Evolutionary conservation across 352 stramenopile genomes (phyloP), one percentile per base, ranked within the genome.

Genomic region (Globisporangium okanoganense): DNA sequence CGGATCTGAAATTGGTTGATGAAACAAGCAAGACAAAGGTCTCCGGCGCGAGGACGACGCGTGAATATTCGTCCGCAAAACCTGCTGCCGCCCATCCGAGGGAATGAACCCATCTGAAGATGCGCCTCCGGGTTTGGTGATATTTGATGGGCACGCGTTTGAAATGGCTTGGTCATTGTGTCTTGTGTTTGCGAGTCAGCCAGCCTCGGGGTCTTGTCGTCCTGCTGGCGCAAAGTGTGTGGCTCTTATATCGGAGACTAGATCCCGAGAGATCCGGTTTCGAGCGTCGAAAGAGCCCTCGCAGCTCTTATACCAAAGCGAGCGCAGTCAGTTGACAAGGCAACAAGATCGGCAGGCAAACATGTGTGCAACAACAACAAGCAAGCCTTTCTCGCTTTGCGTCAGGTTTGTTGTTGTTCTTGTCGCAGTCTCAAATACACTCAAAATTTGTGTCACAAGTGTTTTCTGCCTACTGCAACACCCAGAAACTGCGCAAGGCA

Each of bases 231-330:
- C n/a, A n/a, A n/a, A n/a, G n/a, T n/a, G 40, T 18, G 36, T 24
- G 9, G 40, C 13, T 22, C 16, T n/a, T 45, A 22, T 45, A 24
- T n/a, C n/a, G n/a, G n/a, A n/a, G n/a, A n/a, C n/a, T n/a, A n/a
- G n/a, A 41, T 16, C 35, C 5, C 10, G 48, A 40, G 35, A 56
- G 49, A 43, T 56, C 49, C 49, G 49, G 49, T 29, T 54, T 38
- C 43, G 2, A 49, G 5, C 10, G 43, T n/a, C 18, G 38, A 9
- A 22, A 49, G 10, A 49, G n/a, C n/a, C n/a, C n/a, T 29, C 9
- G n/a, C n/a, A 49, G 20, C 43, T 49, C 43, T 16, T 49, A 27
- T 27, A 49, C 43, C 40, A 9, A 33, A 33, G 29, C 6, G 29
- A 6, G 6, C 29, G 6, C 6, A 3, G 29, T 33, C 29, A 33